Evolutionary conservation across 2,329 filamentous ascomycete species (phyloP), one percentile per base, ranked within the genome.

Genomic region (Trichoderma hamatum): DNA sequence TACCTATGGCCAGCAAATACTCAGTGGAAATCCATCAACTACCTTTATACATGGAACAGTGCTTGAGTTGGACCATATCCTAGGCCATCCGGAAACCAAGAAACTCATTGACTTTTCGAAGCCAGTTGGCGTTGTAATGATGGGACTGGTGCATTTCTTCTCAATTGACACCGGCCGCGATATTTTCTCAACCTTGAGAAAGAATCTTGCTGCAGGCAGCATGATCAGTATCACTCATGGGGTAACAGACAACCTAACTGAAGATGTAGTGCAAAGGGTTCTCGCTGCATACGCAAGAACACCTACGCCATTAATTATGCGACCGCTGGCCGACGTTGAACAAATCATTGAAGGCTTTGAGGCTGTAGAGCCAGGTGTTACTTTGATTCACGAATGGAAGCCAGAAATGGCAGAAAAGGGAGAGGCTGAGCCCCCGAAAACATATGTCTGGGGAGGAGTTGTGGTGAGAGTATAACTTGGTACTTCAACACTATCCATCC

Each of bases 61-160:
- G 2, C 28, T 66, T 16, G 36, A 66, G 0, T 9, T 66, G 11
- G 63, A 66, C 36, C 28, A 39, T 16, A 66, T 66, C n/a, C n/a
- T 66, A n/a, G 49, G 56, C 10, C 63, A 66, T 14, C 63, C 63
- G 2, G 63, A 66, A 21, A 66, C 63, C 10, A 54, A 51, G 52
- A 58, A 58, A 13, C 63, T 66, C 26, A 66, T 66, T 26, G 63
- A 66, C n/a, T 66, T 66, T 39, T 66, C 63, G 2, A 58, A 66
- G 52, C 63, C 63, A 11, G 52, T 66, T 28, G 63, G 63, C n/a
- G 63, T 66, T 21, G 52, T 66, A 16, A 66, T 66, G 63, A 66
- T 66, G 63, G 63, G 63, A 24, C 52, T 66, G 14, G 19, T 66
- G 14, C 63, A 66, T 6, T 66, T 66, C 36, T 66, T 66, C 7